Conservation (phyloP, 257 asterid species). For the Solanum habrochaites region DNA sequence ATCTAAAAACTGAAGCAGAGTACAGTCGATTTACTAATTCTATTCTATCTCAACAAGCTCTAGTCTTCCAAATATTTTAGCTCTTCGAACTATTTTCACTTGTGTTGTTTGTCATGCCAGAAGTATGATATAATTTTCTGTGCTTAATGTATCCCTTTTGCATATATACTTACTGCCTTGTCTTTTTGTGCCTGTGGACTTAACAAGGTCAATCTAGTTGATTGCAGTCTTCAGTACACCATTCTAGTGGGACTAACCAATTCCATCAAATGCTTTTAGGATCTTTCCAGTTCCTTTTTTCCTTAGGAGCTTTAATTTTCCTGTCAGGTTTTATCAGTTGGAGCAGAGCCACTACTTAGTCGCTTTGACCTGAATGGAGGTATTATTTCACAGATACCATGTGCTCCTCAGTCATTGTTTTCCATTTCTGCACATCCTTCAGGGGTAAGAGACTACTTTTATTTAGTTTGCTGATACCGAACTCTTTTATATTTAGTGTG, state of each 20-base stretch:
- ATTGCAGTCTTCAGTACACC: background rate
- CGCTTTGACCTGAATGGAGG: constrained; percentile 79
- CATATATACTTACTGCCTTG: background rate
- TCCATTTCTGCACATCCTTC: constrained; percentile 74
- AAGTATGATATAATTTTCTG: background rate
- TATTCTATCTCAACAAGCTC: background rate
- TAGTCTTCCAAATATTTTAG: background rate
- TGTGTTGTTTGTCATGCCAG: background rate
- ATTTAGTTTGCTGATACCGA: background rate
- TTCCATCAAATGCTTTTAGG: background rate
- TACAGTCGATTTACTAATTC: background rate
- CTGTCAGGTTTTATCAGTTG: constrained; percentile 74
- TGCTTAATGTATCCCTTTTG: background rate
- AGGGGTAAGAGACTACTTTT: constrained; percentile 39
- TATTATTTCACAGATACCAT: constrained; percentile 62
- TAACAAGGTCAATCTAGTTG: background rate
- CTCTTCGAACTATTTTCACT: background rate
- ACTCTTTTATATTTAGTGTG: background rate
- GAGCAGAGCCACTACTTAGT: constrained; percentile 65
- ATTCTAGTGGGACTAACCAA: background rate
- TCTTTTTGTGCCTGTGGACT: background rate
- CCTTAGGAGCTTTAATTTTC: background rate
- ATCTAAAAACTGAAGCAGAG: background rate
- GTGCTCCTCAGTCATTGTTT: constrained; percentile 80
- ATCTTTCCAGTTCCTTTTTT: background rate